Evolutionary conservation across 2,329 filamentous ascomycete species (phyloP), one percentile per base, ranked within the genome.

Genomic region (Talaromyces sp.): DNA sequence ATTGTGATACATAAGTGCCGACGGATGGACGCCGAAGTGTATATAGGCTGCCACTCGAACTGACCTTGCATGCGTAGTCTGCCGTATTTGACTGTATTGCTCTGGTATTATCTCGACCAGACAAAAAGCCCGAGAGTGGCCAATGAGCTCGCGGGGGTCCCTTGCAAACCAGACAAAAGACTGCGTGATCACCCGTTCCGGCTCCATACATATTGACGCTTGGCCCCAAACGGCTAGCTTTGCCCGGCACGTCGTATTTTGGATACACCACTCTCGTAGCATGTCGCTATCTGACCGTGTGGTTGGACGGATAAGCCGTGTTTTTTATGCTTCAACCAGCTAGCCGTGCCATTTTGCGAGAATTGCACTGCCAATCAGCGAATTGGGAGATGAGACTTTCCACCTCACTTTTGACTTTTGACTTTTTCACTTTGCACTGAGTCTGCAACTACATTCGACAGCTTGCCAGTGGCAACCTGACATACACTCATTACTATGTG

Each of bases 101-200:
- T 1, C 6, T 37, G 31, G 31, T 22, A 56, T 37, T 7, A 31
- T 31, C 27, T 31, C n/a, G 22, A 11, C 11, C 50, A 37, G 31
- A 39, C 52, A 56, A 56, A 39, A 33, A 8, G 5, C 8, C 16
- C 1, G 14, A 4, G 8, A 8, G 3, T 22, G 11, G n/a, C 52
- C 52, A 56, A 56, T 39, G 3, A 13, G 14, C 19, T 14, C 8
- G 3, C n/a, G n/a, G n/a, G 16, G 52, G 33, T 37, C 52, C 52
- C 50, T 54, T 54, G 50, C 50, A 11, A 56, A 37, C 16, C 52
- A 56, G 19, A 56, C 31, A 56, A 56, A 35, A 14, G 47, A 16
- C 47, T 37, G 50, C 50, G 31, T 35, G 50, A 54, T 37, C 52
- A 39, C 52, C 52, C 52, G 52, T 56, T 56, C 31, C 33, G 52